Percentiles rank a stretch among this genome's conserved stretches.
phyloP scores from a whole-genome alignment of 345 rosid genomes.

The Angophora floribunda region DNA sequence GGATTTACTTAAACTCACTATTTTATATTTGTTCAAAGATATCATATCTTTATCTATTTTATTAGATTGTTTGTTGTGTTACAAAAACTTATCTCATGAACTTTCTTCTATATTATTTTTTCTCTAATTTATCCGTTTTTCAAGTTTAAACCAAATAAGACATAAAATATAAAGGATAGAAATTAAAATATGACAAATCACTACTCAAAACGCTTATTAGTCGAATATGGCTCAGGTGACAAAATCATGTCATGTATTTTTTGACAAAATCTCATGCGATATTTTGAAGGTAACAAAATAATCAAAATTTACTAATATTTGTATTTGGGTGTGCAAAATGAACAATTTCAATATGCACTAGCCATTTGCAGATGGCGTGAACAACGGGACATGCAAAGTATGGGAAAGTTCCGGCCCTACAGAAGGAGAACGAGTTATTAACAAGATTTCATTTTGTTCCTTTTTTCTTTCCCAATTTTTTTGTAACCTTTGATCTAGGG shows the following conservation, averaged over 20 bases:
- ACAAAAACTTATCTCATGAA: neutral
- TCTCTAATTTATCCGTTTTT: neutral
- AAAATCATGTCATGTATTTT: neutral
- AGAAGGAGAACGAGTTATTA: neutral
- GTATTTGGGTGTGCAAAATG: neutral
- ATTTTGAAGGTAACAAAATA: neutral
- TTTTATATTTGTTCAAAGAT: too few species aligned
- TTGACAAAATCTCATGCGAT: neutral
- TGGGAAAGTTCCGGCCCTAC: neutral
- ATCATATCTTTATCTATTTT: neutral
- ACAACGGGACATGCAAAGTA: neutral
- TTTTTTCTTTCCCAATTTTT: neutral
- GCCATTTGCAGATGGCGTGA: neutral
- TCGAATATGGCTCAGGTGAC: neutral
- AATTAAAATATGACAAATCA: neutral
- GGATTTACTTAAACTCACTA: neutral
- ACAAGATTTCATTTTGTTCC: fast-evolving
- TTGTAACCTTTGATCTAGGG: neutral
- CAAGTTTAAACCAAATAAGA: neutral
- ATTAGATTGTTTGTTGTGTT: neutral
- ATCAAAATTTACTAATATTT: neutral
- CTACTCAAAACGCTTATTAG: too few species aligned
- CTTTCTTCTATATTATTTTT: neutral
- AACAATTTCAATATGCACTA: neutral
- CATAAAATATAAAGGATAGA: neutral